These are phyloP conservation scores for Plantago coronopus DNA, from an alignment of 305 asterid genomes.

Conservation along the genomic window DNA sequence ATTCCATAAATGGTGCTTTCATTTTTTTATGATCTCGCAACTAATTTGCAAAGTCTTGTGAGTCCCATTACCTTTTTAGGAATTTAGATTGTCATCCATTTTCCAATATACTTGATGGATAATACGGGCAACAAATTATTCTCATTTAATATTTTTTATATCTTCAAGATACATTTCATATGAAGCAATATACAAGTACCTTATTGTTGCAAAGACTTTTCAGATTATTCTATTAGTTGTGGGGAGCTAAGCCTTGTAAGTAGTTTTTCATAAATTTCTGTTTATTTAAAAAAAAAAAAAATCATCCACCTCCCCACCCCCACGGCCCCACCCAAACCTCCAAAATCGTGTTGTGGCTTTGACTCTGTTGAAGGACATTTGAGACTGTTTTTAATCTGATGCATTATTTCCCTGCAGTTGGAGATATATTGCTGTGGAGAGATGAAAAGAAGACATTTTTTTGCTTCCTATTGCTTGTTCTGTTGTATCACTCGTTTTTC, in stretches of 20 bases:
- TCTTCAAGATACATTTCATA: too few relatives aligned
- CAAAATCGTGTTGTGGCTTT: background rate
- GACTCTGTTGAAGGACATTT: background rate
- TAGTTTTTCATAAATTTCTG: too few relatives aligned
- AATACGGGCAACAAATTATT: too few relatives aligned
- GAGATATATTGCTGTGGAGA: constrained; percentile 93
- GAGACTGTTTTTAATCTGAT: constrained; percentile 9
- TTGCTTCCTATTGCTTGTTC: constrained; percentile 50
- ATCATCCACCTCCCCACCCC: too few relatives aligned
- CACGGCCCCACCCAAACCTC: background rate
- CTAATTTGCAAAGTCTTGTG: constrained; percentile 11
- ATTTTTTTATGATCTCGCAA: constrained; percentile 16
- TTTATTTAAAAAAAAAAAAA: too few relatives aligned
- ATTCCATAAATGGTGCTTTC: constrained; percentile 6
- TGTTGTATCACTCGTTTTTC: constrained; percentile 78
- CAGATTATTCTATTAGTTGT: too few relatives aligned
- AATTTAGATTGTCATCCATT: background rate
- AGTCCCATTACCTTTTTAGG: background rate
- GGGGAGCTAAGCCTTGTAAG: too few relatives aligned
- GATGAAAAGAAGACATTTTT: constrained; percentile 71
- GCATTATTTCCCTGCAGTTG: constrained; percentile 54
- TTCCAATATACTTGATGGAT: too few relatives aligned
- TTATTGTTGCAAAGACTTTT: too few relatives aligned
- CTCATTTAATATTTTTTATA: too few relatives aligned
- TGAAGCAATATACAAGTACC: too few relatives aligned